phyloP scores from a whole-genome alignment of 164 flowering plant genomes.

The Annona squamosa region DNA sequence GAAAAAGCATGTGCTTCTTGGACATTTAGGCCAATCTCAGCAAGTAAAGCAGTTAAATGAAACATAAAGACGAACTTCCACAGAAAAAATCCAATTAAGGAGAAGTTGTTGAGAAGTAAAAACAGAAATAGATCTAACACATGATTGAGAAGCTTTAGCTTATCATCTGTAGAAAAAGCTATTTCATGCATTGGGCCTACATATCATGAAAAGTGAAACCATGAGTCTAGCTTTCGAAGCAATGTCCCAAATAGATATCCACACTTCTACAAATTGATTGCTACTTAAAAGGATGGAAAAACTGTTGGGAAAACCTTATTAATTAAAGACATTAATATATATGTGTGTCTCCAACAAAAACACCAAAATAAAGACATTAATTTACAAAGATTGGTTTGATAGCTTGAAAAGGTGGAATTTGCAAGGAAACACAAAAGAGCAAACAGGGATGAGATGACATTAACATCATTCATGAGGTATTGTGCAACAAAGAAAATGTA shows the following conservation, averaged over 20 bases:
- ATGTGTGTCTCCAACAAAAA: too few relatives aligned
- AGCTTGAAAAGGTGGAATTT: conserved; percentile 1
- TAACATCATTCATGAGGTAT: not conserved
- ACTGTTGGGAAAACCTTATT: too few relatives aligned
- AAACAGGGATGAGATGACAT: not conserved
- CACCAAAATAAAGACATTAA: too few relatives aligned
- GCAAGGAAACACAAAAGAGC: not conserved
- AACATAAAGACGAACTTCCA: conserved; percentile 11
- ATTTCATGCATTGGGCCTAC: conserved; percentile 36
- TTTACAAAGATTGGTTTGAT: not conserved
- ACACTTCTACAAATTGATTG: not conserved
- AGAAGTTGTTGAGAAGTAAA: not conserved
- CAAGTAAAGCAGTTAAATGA: conserved; percentile 80
- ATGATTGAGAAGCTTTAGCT: conserved; percentile 34
- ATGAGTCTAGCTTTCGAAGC: not conserved
- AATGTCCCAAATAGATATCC: not conserved
- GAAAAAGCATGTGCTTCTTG: conserved; percentile 99
- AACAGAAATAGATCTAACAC: conserved; percentile 3
- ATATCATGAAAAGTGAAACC: conserved; percentile 12
- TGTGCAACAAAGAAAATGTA: not conserved
- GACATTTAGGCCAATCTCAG: conserved; percentile 85
- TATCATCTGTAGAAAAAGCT: conserved; percentile 33
- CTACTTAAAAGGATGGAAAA: not conserved
- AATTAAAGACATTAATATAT: too few relatives aligned
- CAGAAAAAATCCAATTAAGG: not conserved